phyloP scores from a whole-genome alignment of 2,329 filamentous ascomycete species.

The Parastagonospora nodorum region DNA sequence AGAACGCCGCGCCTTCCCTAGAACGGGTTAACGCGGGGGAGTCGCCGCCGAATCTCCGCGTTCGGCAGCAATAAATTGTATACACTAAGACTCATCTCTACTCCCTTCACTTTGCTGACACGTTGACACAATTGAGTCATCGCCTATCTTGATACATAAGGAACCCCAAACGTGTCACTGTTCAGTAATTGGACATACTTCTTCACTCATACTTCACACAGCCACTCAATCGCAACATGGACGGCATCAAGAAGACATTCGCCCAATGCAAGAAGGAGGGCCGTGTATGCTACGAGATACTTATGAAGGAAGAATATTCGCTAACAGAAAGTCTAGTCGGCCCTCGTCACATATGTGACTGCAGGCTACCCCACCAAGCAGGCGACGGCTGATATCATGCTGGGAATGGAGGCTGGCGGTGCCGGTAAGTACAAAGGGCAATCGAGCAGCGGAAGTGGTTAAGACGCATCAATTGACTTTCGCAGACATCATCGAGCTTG shows the following conservation, averaged over 20 bases:
- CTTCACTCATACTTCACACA: not conserved
- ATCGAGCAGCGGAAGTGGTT: not conserved
- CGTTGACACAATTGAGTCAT: constrained; percentile 19
- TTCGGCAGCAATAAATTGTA: constrained; percentile 28
- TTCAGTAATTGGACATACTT: not conserved
- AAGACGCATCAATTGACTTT: constrained; percentile 18
- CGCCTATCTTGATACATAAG: constrained; percentile 8
- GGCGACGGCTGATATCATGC: constrained; percentile 80
- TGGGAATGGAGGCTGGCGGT: constrained; percentile 91
- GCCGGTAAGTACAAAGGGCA: constrained; percentile 64
- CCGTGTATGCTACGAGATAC: constrained; percentile 38
- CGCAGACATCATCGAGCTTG: constrained; percentile 90
- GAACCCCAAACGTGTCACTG: constrained; percentile 1
- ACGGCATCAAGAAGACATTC: constrained; percentile 56
- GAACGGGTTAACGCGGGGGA: constrained; percentile 7
- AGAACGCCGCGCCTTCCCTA: constrained; percentile 1
- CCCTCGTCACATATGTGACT: constrained; percentile 94
- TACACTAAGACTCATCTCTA: constrained; percentile 21
- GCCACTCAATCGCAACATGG: constrained; percentile 43
- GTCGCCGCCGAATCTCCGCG: constrained; percentile 21
- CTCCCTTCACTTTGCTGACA: constrained; percentile 7
- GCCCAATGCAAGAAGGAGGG: constrained; percentile 57
- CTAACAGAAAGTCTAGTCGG: constrained; percentile 60
- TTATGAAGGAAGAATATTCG: not conserved
- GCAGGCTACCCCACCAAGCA: constrained; percentile 86